Base-by-base conservation (phyloP, 2,329 filamentous ascomycete genomes). In the Phialophora expanda region DNA sequence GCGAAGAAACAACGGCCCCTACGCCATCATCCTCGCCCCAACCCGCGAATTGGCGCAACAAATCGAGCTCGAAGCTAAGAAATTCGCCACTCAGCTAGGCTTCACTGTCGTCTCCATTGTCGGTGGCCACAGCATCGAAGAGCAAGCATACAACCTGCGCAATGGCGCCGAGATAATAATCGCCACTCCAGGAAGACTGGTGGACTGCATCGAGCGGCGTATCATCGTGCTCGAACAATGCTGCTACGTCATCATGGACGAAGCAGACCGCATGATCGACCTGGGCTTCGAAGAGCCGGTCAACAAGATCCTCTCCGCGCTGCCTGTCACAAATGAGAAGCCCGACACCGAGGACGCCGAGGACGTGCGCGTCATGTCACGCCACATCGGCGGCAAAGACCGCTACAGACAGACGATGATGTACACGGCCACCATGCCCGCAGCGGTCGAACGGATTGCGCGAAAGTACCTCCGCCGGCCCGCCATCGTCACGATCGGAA, bases 391-490 rank as follows among this genome's bases (percentile, higher is more conserved):
- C 61, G 87, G 87, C 20, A 87, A 88, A 71, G 90, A 93, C 74
- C 86, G 90, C 24, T 98, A 98, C 81, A 85, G 95, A 66, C 94
- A 99, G 78, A 99, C 95, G 0, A 99, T 99, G 95, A 99, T 99
- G 95, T 99, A 98, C 87, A 98, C 95, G 70, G 95, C 95, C 61
- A 99, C 95, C 30, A 99, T 99, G 95, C 93, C 95, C 1, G 82
- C 91, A 0, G 87, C 91, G 0, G 91, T 99, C 17, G 95, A 99
- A 77, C 91, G 91, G 69, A 98, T 99, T 70, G 95, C 95, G n/a
- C 90, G 93, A 73, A 97, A 97, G 76, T 99, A 99, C 76, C 87
- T 98, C 17, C 90, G 94, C 0, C 88, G 95, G 12, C 95, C 95
- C 0, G 95, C 95, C 22, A 95, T 93, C 58, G 93, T 97, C 46